Conservation (phyloP, 78 protist genomes). For the Creolimax fragrantissima region DNA sequence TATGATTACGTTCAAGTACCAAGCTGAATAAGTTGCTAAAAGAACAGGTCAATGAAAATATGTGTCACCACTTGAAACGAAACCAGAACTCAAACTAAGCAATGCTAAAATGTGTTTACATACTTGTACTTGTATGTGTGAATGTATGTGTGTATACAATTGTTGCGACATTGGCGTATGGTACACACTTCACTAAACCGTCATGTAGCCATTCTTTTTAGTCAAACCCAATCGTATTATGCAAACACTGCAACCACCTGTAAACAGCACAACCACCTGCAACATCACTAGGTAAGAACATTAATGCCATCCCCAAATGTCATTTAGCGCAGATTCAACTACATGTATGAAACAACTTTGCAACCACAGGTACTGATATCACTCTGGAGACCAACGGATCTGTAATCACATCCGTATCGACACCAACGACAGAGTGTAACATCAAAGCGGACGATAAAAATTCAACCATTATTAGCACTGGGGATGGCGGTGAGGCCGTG, state of each 20-base stretch:
- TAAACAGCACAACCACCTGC: not conserved
- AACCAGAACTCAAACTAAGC: too few species aligned
- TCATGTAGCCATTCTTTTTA: too few species aligned
- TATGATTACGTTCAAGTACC: too few species aligned
- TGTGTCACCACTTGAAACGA: too few species aligned
- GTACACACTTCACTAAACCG: not conserved
- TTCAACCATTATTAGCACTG: not conserved
- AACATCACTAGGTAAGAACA: not conserved
- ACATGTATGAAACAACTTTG: not conserved
- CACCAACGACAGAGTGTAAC: not conserved
- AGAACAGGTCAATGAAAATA: too few species aligned
- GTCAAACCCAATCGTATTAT: not conserved
- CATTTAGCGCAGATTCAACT: not conserved
- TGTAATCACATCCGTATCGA: not conserved
- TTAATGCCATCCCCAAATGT: not conserved
- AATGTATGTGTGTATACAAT: not conserved
- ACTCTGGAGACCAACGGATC: not conserved
- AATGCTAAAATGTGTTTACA: not conserved
- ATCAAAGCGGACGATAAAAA: not conserved
- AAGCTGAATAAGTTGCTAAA: too few species aligned
- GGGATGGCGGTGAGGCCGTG: not conserved
- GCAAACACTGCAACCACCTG: not conserved
- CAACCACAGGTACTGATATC: not conserved
- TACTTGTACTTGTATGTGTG: not conserved
- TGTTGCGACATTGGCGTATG: not conserved